Conservation (phyloP, 768 basidiomycete genomes). For the Cytidiella melzeri region DNA sequence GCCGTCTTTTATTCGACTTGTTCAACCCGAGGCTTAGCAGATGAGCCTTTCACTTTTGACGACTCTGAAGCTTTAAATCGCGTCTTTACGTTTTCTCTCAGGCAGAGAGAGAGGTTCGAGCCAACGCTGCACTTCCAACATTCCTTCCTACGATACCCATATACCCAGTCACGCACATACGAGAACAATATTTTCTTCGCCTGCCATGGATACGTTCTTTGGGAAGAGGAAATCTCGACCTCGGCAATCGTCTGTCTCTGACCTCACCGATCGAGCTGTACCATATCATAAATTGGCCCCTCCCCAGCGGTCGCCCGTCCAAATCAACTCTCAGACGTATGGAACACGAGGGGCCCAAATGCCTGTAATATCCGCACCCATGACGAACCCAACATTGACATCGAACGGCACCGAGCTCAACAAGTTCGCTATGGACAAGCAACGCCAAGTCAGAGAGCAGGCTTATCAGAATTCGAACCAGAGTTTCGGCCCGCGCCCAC, state of each 20-base stretch:
- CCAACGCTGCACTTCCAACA: neutral
- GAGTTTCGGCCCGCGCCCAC: slow-evolving; percentile 32
- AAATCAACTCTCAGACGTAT: slow-evolving; percentile 24
- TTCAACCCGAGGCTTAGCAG: neutral
- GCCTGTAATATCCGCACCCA: slow-evolving; percentile 65
- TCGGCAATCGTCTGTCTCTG: slow-evolving; percentile 28
- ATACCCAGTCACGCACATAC: slow-evolving; percentile 7
- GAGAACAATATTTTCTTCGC: neutral
- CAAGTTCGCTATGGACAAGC: slow-evolving; percentile 45
- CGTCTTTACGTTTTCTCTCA: neutral
- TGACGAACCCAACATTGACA: slow-evolving; percentile 78
- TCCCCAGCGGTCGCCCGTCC: slow-evolving; percentile 21
- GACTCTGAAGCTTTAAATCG: neutral
- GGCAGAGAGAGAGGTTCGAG: neutral
- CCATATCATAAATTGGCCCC: slow-evolving; percentile 28
- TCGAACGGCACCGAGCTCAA: slow-evolving; percentile 67
- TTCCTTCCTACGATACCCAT: slow-evolving; percentile 14
- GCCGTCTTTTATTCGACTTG: neutral
- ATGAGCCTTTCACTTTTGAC: neutral
- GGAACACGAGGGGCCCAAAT: slow-evolving; percentile 16
- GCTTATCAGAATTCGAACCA: slow-evolving; percentile 34
- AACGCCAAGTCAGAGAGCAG: slow-evolving; percentile 49
- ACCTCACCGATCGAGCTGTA: slow-evolving; percentile 26
- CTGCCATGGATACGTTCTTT: slow-evolving; percentile 31
- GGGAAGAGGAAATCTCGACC: slow-evolving; percentile 32